Evolutionary conservation across 2,329 filamentous ascomycete species (phyloP), one percentile per base, ranked within the genome.

Genomic region (Aspergillus neoniger): DNA sequence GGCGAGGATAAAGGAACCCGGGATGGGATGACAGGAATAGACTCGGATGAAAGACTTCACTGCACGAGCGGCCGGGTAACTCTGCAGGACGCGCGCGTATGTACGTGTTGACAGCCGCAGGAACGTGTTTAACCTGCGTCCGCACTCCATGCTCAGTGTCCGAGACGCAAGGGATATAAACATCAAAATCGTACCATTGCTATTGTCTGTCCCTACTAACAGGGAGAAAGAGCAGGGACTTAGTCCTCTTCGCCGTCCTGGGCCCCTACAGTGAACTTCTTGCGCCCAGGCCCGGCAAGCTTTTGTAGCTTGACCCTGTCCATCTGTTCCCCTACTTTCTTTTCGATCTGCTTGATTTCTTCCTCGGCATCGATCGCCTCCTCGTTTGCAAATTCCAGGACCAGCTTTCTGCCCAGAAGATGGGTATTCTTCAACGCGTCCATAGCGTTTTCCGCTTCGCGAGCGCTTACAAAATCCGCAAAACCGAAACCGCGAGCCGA

Each of bases 291-390:
- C 70, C 90, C 91, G 65, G 90, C 94, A 73, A 98, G 88, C 76
- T 92, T 89, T 79, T 96, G 92, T 72, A 96, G 82, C 69, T 91
- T 91, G 72, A 98, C 90, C 80, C 93, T 95, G 80, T 96, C 91
- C 76, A 91, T 86, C 80, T 98, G 94, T 62, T 89, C 87, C 63
- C 91, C 91, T 73, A 96, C 90, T 84, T 97, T 99, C 84, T 91
- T 91, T 80, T 96, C 91, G 90, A 99, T 96, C 81, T 92, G 94
- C 75, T 91, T 89, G 74, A 99, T 95, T 80, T 98, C 93, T 78
- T 93, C 92, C 81, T 99, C 95, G 3, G 95, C 89, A 80, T 98
- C 93, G 67, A 95, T 84, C 41, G 91, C 86, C 70, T 98, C 95
- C 65, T 89, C 91, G 71, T 92, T 89, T 41, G 93, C 94, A 79